Conservation (phyloP, 805 yeast genomes). For the Yarrowia porcina region DNA sequence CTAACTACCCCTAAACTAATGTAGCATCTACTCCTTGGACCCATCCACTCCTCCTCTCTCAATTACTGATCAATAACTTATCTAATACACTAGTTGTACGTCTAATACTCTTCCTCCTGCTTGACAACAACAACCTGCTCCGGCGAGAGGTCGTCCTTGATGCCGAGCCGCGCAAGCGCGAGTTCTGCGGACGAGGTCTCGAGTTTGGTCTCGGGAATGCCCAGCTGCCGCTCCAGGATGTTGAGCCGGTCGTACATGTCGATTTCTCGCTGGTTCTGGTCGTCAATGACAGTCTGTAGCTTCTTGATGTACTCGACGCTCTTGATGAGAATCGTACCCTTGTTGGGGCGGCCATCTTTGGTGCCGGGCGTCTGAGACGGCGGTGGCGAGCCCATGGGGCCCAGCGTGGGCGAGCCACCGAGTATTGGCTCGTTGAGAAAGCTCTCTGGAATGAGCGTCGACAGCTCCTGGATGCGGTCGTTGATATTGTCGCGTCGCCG, state of each 20-base stretch:
- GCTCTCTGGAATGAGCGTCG: conserved; percentile 67
- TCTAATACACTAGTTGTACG: not conserved
- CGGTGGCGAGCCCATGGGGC: conserved; percentile 27
- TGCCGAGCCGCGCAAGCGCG: conserved; percentile 69
- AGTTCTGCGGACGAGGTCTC: conserved; percentile 74
- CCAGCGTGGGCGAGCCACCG: conserved; percentile 23
- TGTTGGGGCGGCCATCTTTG: conserved; percentile 71
- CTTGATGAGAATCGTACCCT: conserved; percentile 69
- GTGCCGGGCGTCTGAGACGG: conserved; percentile 27
- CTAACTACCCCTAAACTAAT: too few relatives aligned
- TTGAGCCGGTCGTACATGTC: conserved; percentile 62
- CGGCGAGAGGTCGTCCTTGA: conserved; percentile 24
- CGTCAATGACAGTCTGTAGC: conserved; percentile 61
- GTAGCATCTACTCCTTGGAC: too few relatives aligned
- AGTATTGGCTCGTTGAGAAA: conserved; percentile 31
- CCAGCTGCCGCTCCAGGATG: conserved; percentile 48
- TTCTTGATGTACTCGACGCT: conserved; percentile 77
- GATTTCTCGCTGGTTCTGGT: conserved; percentile 73
- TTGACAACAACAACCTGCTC: not conserved
- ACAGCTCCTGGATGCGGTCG: conserved; percentile 80
- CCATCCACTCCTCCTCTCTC: not conserved
- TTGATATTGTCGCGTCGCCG: conserved; percentile 87
- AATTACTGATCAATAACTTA: not conserved
- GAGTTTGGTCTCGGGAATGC: conserved; percentile 45
- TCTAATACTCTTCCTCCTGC: conserved; percentile 23